Conservation (phyloP, 148 eudicot species). For the Nepenthes gracilis region DNA sequence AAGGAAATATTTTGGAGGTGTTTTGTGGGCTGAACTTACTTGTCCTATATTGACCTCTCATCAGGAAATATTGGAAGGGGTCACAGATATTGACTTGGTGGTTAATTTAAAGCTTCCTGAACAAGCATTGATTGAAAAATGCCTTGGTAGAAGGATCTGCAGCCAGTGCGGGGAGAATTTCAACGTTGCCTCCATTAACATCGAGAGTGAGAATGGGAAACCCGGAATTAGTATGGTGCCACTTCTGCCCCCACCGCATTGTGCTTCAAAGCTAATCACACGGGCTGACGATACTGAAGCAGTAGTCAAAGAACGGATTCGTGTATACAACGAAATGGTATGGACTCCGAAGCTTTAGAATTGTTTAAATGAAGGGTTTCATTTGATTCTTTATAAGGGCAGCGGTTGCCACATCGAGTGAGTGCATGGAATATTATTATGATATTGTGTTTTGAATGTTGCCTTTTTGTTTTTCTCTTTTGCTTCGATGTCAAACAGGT, state of each 20-base stretch:
- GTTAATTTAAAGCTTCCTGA: slow-evolving; percentile 92
- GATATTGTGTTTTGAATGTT: too few species aligned
- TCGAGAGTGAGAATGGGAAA: slow-evolving; percentile 67
- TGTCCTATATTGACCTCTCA: slow-evolving; percentile 6
- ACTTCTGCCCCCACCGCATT: slow-evolving; percentile 63
- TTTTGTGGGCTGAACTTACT: not conserved
- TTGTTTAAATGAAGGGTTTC: too few species aligned
- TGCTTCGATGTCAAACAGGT: too few species aligned
- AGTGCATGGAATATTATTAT: too few species aligned
- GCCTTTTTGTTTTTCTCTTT: too few species aligned
- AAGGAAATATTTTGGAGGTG: not conserved
- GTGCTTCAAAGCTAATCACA: slow-evolving; percentile 82
- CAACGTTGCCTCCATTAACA: slow-evolving; percentile 72
- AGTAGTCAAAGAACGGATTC: slow-evolving; percentile 77
- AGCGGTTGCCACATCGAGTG: too few species aligned
- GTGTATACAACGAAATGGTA: slow-evolving; percentile 83
- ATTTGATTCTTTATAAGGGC: too few species aligned
- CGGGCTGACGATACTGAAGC: slow-evolving; percentile 89
- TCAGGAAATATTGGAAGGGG: slow-evolving; percentile 96
- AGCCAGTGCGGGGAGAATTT: slow-evolving; percentile 82
- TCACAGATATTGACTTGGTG: slow-evolving; percentile 87
- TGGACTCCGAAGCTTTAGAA: not conserved
- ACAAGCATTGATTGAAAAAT: slow-evolving; percentile 73
- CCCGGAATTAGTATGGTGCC: slow-evolving; percentile 84
- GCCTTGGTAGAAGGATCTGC: slow-evolving; percentile 92